phyloP scores from a whole-genome alignment of 2,329 filamentous ascomycete species.

The Aspergillus tanneri region DNA sequence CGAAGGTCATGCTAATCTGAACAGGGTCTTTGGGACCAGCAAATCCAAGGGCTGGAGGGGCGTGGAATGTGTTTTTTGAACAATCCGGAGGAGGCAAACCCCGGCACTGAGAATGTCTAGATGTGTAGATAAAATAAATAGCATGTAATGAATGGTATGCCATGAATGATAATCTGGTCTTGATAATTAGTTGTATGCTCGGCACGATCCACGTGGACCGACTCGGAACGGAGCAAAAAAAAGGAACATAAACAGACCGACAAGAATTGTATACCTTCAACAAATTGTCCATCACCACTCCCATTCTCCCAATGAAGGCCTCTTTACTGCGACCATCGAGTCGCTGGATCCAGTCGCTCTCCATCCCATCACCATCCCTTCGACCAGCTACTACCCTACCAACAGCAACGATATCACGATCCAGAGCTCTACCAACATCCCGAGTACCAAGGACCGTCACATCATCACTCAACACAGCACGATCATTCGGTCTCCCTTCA shows the following conservation, averaged over 20 bases:
- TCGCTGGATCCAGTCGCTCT: no score
- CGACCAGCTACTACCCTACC: no score
- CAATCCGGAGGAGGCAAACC: background rate
- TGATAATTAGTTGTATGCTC: background rate
- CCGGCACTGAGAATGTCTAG: no score
- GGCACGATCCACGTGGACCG: slow-evolving; percentile 8
- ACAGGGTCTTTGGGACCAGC: slow-evolving; percentile 27
- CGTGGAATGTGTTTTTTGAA: slow-evolving; percentile 5
- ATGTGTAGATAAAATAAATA: no score
- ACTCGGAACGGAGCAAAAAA: background rate
- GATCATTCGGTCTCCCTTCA: slow-evolving; percentile 29
- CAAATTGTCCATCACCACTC: no score
- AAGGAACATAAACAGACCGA: slow-evolving; percentile 7
- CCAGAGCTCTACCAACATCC: background rate
- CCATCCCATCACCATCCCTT: no score
- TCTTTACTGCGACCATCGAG: no score
- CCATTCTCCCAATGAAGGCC: no score
- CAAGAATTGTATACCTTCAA: no score
- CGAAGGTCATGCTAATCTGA: slow-evolving; percentile 3
- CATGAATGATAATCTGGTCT: no score
- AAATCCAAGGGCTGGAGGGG: slow-evolving; percentile 17
- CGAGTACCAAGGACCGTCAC: background rate
- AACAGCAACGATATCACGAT: background rate
- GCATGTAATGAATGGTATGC: no score
- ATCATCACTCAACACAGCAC: slow-evolving; percentile 6